Percentiles rank a stretch among this genome's conserved stretches.
These are phyloP conservation scores for Entrophospora sp. DNA, from an alignment of 192 early-diverging fungal species.

Conservation along the genomic window DNA sequence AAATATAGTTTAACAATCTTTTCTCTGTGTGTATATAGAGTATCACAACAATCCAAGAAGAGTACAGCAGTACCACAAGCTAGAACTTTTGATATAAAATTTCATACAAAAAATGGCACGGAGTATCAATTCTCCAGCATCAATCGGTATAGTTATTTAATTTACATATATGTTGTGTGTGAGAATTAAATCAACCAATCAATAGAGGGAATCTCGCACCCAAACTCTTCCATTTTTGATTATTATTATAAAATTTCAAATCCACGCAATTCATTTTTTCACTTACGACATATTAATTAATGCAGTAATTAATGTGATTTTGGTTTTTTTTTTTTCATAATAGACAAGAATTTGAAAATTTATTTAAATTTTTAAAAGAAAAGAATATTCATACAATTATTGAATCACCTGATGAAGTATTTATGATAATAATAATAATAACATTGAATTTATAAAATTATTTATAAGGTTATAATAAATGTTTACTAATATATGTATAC, in stretches of 20 bases:
- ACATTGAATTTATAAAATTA: conserved; percentile 24
- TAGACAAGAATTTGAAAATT: conserved; percentile 75
- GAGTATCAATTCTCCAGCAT: conserved; percentile 88
- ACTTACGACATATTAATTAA: neutral
- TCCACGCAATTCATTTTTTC: too few relatives aligned
- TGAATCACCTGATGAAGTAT: conserved; percentile 33
- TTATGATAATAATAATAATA: conserved; percentile 26
- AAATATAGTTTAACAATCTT: neutral
- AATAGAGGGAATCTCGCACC: too few relatives aligned
- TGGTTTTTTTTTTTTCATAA: conserved; percentile 14
- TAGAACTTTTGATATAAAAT: conserved; percentile 90
- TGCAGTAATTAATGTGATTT: neutral
- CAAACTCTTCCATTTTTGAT: too few relatives aligned
- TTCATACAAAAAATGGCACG: conserved; percentile 69
- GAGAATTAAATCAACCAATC: too few relatives aligned
- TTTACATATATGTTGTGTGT: too few relatives aligned
- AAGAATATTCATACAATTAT: conserved; percentile 74
- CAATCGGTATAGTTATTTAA: conserved; percentile 41
- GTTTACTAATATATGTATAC: conserved; percentile 24
- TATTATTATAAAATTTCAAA: too few relatives aligned
- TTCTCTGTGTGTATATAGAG: neutral
- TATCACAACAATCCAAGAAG: conserved; percentile 22
- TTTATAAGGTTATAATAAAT: neutral
- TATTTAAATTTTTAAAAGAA: conserved; percentile 72
- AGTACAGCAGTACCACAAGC: conserved; percentile 42